phyloP scores from a whole-genome alignment of 163 green algal genomes.

The Picocystis sp. region DNA sequence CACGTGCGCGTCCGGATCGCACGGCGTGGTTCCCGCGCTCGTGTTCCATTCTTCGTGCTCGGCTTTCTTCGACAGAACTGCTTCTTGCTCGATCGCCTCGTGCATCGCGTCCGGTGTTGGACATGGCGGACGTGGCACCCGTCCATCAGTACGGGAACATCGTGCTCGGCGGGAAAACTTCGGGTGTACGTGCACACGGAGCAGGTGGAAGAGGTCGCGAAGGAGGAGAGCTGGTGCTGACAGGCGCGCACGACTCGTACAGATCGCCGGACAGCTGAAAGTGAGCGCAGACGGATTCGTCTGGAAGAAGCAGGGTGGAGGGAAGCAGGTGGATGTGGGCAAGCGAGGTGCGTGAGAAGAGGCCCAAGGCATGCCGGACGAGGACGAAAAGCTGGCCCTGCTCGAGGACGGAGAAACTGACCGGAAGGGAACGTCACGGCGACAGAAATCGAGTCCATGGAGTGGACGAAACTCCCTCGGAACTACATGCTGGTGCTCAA shows the following conservation, averaged over 20 bases:
- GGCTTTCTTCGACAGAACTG: too few species aligned
- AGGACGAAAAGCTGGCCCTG: background rate
- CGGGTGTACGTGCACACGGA: conserved; percentile 1
- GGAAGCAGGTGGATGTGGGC: conserved; percentile 1
- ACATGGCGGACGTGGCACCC: background rate
- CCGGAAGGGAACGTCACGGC: background rate
- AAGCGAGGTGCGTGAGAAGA: background rate
- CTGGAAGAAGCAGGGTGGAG: conserved; percentile 4
- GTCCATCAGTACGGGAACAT: conserved; percentile 8
- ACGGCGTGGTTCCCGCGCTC: too few species aligned
- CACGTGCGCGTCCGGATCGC: too few species aligned
- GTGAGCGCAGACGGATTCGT: conserved; percentile 2
- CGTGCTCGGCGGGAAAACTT: background rate
- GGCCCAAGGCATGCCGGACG: background rate
- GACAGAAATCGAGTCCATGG: conserved; percentile 13
- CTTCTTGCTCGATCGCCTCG: too few species aligned
- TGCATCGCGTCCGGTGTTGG: too few species aligned
- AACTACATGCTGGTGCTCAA: conserved; percentile 15
- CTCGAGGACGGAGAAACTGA: background rate
- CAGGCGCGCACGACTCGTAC: background rate
- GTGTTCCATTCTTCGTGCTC: too few species aligned
- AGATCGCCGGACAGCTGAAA: conserved; percentile 6
- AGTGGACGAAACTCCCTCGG: conserved; percentile 13
- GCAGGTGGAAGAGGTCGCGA: background rate
- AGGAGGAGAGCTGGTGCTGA: background rate